Conservation (phyloP, 1,139 yeast species). For the Pichia sp. region DNA sequence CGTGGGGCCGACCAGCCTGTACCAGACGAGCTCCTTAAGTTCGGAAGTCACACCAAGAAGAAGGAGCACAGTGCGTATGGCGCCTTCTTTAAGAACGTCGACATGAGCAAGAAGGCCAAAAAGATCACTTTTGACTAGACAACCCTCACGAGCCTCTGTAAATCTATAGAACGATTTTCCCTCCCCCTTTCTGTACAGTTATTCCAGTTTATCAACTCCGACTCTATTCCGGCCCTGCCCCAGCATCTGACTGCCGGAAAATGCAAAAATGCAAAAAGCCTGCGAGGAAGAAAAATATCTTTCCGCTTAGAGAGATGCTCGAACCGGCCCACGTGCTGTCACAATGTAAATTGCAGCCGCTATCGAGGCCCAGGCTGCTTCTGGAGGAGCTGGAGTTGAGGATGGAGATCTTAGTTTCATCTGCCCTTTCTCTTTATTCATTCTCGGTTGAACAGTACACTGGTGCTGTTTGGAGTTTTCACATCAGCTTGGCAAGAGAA, state of each 20-base stretch:
- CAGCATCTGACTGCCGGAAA: too few species aligned
- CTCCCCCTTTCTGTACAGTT: too few species aligned
- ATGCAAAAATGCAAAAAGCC: too few species aligned
- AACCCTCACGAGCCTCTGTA: too few species aligned
- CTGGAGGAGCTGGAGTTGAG: too few species aligned
- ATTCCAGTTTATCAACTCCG: too few species aligned
- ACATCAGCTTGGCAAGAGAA: neutral
- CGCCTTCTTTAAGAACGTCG: slow-evolving; percentile 92
- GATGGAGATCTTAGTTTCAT: too few species aligned
- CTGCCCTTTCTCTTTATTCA: too few species aligned
- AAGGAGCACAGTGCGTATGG: slow-evolving; percentile 96
- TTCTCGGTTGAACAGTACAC: too few species aligned
- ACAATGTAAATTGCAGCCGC: neutral
- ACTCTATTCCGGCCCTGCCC: too few species aligned
- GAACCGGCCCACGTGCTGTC: slow-evolving; percentile 1
- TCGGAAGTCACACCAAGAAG: slow-evolving; percentile 97
- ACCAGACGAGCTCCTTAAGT: slow-evolving; percentile 92
- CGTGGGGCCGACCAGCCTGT: slow-evolving; percentile 94
- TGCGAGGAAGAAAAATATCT: neutral
- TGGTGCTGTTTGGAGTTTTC: too few species aligned
- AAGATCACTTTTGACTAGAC: slow-evolving; percentile 73
- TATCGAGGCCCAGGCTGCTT: neutral
- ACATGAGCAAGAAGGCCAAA: slow-evolving; percentile 80
- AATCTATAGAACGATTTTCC: neutral
- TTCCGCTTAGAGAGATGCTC: neutral